A percentile compares a stretch with the other conserved stretches of the same genome.
phyloP scores from a whole-genome alignment of 305 asterid genomes.

The Nicotiana rustica region DNA sequence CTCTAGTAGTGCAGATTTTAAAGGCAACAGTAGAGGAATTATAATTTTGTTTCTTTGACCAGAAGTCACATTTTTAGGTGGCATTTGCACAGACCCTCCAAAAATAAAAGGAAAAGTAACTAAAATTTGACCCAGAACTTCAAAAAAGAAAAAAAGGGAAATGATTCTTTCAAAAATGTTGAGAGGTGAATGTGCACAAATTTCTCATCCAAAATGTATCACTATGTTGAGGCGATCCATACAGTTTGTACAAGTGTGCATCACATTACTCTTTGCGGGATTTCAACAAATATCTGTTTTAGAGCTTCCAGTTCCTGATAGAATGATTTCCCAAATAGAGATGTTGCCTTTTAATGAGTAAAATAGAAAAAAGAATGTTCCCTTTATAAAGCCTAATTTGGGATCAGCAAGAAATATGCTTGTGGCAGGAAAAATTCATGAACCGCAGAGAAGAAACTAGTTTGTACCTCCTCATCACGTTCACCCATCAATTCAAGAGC shows the following conservation, averaged over 20 bases:
- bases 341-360: neutral
- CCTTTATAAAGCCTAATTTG: neutral
- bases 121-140: constrained; percentile 13
- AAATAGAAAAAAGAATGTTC: constrained; percentile 1
- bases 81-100: neutral
- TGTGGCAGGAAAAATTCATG: neutral
- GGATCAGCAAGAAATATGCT: neutral
- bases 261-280: neutral
- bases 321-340: constrained; percentile 24
- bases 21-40: neutral
- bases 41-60: constrained; percentile 26
- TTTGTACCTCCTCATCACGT: constrained; percentile 97
- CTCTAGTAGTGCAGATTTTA: neutral
- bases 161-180: neutral
- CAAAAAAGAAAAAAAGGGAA: neutral
- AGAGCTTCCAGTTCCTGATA: neutral
- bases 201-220: constrained; percentile 1
- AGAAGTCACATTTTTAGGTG: neutral
- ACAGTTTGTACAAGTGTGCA: constrained; percentile 7
- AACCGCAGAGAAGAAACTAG: neutral
- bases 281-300: neutral
- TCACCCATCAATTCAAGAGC: constrained; percentile 99
- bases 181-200: constrained; percentile 25
- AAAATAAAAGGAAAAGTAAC: neutral
- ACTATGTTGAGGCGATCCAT: constrained; percentile 17